Evolutionary conservation across 805 yeast species (phyloP).

Genomic region (Candida boleticola): DNA sequence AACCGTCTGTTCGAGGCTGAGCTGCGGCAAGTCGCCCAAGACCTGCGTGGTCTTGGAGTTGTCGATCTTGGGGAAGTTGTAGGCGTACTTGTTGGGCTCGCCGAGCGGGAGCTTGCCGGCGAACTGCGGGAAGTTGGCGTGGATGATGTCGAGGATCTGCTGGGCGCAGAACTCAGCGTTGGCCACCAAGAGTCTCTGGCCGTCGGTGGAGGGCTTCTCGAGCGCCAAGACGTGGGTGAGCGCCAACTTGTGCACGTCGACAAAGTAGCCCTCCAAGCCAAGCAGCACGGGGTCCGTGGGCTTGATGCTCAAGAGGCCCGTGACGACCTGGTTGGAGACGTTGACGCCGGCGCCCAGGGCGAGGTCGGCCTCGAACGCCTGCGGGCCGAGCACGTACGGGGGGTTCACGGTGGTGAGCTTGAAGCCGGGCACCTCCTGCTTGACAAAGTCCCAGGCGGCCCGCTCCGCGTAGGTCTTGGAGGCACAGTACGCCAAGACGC

Average conservation of each 20-base stretch:
- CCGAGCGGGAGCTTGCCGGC: not conserved
- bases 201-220: constrained; percentile 10
- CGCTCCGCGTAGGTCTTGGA: constrained; percentile 65
- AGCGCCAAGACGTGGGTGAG: constrained; percentile 17
- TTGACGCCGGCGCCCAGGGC: constrained; percentile 9
- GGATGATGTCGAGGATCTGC: not conserved
- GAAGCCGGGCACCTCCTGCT: constrained; percentile 35
- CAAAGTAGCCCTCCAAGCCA: not conserved
- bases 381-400: constrained; percentile 42
- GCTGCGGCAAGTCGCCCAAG: constrained; percentile 11
- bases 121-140: constrained; percentile 1
- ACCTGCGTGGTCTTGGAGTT: constrained; percentile 16
- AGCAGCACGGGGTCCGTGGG: constrained; percentile 1
- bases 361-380: constrained; percentile 30
- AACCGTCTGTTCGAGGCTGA: not conserved
- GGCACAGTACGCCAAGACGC: constrained; percentile 47
- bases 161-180: not conserved
- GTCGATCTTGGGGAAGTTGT: constrained; percentile 7
- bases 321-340: constrained; percentile 3
- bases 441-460: constrained; percentile 57
- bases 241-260: constrained; percentile 21
- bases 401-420: constrained; percentile 34
- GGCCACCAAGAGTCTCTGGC: constrained; percentile 10
- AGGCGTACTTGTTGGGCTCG: not conserved
- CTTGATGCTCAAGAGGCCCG: constrained; percentile 8